phyloP scores from a whole-genome alignment of 2,329 filamentous ascomycete genomes.

The Falciphora oryzae region DNA sequence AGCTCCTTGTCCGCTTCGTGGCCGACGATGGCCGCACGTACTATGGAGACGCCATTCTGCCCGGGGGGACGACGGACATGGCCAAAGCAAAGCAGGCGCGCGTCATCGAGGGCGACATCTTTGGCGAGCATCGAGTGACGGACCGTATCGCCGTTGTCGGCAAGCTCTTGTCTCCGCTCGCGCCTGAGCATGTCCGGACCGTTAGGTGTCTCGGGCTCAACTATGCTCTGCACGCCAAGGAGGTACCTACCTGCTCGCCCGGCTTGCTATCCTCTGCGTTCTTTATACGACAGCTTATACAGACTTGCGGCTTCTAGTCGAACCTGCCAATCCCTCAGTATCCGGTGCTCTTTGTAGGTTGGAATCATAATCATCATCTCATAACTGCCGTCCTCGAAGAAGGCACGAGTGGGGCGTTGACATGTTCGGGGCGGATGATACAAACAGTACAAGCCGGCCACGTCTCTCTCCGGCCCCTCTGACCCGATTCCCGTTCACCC shows the following conservation, averaged over 20 bases:
- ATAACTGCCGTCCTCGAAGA: background rate
- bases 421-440: background rate
- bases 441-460: conserved; percentile 58
- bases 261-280: background rate
- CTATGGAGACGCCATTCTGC: conserved; percentile 70
- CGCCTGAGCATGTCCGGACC: conserved; percentile 55
- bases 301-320: conserved; percentile 30
- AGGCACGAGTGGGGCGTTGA: background rate
- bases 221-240: conserved; percentile 65
- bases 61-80: conserved; percentile 53
- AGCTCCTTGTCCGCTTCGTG: conserved; percentile 70
- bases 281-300: background rate
- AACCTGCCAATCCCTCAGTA: conserved; percentile 64
- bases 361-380: background rate
- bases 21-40: conserved; percentile 63
- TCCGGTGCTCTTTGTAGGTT: conserved; percentile 61
- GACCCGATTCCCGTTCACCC: conserved; percentile 61
- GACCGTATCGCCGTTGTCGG: conserved; percentile 52
- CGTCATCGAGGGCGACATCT: conserved; percentile 61
- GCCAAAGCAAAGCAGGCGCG: conserved; percentile 54
- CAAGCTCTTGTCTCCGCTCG: conserved; percentile 57
- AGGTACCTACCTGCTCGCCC: conserved; percentile 33
- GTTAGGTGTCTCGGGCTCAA: conserved; percentile 67
- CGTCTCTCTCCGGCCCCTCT: conserved; percentile 57
- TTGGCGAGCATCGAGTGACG: conserved; percentile 58